These are phyloP conservation scores for Curvularia spicifera DNA, from an alignment of 2,329 filamentous ascomycete genomes.

Conservation along the genomic window DNA sequence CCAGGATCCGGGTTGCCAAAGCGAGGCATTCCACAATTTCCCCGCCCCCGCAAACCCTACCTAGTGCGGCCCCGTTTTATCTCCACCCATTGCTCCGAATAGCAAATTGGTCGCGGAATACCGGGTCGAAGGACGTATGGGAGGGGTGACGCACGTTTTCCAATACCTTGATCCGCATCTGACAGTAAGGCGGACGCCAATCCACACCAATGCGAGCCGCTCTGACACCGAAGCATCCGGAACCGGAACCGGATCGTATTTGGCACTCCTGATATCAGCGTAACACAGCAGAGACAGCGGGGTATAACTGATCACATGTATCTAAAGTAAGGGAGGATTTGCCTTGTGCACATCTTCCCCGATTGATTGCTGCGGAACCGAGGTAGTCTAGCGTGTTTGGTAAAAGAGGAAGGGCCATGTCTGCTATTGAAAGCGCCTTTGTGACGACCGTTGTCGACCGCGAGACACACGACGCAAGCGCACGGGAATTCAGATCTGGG, in stretches of 20 bases:
- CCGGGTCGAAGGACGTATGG: constrained; percentile 10
- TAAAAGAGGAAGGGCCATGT: constrained; percentile 25
- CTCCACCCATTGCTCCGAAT: constrained; percentile 13
- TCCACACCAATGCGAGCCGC: background rate
- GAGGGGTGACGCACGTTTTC: background rate
- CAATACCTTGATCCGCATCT: background rate
- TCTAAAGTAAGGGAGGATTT: background rate
- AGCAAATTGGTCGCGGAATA: constrained; percentile 6
- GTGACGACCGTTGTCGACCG: constrained; percentile 35
- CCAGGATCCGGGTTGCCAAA: constrained; percentile 14
- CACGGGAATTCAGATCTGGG: constrained; percentile 10
- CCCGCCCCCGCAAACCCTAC: constrained; percentile 49
- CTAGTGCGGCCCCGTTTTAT: constrained; percentile 6
- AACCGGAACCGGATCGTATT: background rate
- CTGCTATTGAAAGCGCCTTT: constrained; percentile 40
- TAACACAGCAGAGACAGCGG: constrained; percentile 1
- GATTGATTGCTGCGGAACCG: constrained; percentile 8
- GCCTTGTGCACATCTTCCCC: constrained; percentile 2
- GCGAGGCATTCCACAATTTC: constrained; percentile 32
- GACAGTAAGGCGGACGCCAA: background rate
- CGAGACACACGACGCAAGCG: constrained; percentile 12
- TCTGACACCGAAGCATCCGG: background rate
- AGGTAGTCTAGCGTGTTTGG: constrained; percentile 3
- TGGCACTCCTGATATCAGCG: background rate
- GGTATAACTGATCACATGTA: constrained; percentile 8